phyloP scores from a whole-genome alignment of 2,329 filamentous ascomycete genomes.

The Myriosclerotinia scirpicola region DNA sequence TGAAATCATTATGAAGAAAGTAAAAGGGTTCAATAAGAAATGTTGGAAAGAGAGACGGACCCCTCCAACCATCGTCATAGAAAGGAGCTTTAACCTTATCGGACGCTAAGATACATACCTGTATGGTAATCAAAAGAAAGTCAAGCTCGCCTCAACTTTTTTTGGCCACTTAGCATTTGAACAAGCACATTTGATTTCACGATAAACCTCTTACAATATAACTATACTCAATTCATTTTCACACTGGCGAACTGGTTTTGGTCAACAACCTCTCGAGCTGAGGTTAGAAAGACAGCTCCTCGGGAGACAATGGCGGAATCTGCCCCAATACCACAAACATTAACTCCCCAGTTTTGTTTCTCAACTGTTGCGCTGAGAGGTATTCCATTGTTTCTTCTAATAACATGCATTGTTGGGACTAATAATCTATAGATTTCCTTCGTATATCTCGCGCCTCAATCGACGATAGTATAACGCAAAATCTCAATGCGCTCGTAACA shows the following conservation, averaged over 20 bases:
- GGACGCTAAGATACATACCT: constrained; percentile 23
- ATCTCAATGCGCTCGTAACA: constrained; percentile 83
- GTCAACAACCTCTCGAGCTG: constrained; percentile 35
- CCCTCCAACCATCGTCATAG: constrained; percentile 27
- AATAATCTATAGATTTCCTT: constrained; percentile 70
- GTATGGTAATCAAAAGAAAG: constrained; percentile 18
- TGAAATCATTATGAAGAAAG: constrained; percentile 29
- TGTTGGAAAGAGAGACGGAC: constrained; percentile 12
- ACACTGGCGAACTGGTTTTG: constrained; percentile 40
- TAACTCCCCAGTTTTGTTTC: constrained; percentile 79
- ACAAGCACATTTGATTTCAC: neutral
- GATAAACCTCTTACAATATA: neutral
- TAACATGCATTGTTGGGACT: neutral
- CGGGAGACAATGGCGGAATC: constrained; percentile 36
- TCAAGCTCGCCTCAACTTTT: constrained; percentile 19
- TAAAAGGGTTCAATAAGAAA: constrained; percentile 11
- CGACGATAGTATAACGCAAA: constrained; percentile 91
- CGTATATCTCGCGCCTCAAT: constrained; percentile 79
- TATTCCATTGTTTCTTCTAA: constrained; percentile 40
- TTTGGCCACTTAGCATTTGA: constrained; percentile 14
- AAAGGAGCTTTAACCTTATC: constrained; percentile 28
- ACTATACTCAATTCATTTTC: neutral
- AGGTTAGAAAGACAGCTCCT: constrained; percentile 29
- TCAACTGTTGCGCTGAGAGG: constrained; percentile 67
- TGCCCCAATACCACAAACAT: constrained; percentile 45